Percentiles rank a stretch among this genome's conserved stretches.
Conservation (phyloP, 164 flowering plant genomes). For the Vitis rotundifolia region DNA sequence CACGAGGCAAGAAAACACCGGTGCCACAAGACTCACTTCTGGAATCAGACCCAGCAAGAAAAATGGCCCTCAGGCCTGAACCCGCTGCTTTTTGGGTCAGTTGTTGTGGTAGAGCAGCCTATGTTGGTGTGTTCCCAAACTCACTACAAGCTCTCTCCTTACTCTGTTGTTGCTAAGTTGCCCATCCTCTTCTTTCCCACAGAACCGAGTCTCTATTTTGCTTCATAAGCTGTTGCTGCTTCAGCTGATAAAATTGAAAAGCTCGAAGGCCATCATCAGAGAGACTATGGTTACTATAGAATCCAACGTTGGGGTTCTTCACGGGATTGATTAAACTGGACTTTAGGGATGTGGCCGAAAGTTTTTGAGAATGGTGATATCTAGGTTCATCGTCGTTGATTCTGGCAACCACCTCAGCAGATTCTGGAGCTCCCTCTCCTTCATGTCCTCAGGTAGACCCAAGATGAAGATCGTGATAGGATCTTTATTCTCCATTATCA, state of each 20-base stretch:
- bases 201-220: background rate
- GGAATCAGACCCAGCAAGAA: constrained; percentile 46
- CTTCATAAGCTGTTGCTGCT: constrained; percentile 20
- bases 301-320: too few relatives aligned
- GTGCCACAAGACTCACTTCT: constrained; percentile 47
- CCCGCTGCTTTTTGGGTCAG: constrained; percentile 18
- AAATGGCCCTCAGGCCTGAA: constrained; percentile 58
- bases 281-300: constrained; percentile 1
- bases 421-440: too few relatives aligned
- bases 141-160: background rate
- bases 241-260: constrained; percentile 12
- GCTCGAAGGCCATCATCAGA: constrained; percentile 21
- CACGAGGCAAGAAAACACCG: constrained; percentile 73
- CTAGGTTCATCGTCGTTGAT: too few relatives aligned
- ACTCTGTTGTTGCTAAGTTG: background rate
- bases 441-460: too few relatives aligned
- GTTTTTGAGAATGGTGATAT: too few relatives aligned
- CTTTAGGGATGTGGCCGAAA: too few relatives aligned
- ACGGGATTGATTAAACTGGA: too few relatives aligned
- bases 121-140: constrained; percentile 2
- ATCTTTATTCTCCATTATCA: too few relatives aligned
- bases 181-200: constrained; percentile 2
- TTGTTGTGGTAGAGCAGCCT: constrained; percentile 3
- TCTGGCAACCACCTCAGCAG: too few relatives aligned
- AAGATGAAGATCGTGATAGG: too few relatives aligned